Evolutionary conservation across 208 protist species (phyloP).

Genomic region (Naegleria gruberi): DNA sequence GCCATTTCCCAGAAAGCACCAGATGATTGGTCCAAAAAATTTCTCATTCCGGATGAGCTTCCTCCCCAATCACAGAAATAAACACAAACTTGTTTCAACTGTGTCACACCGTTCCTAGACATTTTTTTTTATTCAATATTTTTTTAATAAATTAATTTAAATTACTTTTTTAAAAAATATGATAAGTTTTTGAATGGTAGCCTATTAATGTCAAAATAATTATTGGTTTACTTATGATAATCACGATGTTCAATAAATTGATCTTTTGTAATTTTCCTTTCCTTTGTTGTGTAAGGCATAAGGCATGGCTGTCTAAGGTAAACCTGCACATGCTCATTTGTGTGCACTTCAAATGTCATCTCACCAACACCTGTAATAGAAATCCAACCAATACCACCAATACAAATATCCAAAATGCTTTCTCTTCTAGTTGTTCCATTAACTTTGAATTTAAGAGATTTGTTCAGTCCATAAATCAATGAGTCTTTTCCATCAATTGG

Average conservation of each 20-base stretch:
- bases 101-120: neutral
- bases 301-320: neutral
- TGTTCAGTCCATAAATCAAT: neutral
- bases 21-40: neutral
- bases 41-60: neutral
- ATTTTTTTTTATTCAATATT: no score
- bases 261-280: neutral
- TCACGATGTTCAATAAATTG: neutral
- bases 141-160: no score
- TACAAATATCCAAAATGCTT: neutral
- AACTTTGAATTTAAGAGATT: neutral
- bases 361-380: constrained; percentile 13
- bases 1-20: neutral
- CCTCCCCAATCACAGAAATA: neutral
- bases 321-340: neutral
- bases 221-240: neutral
- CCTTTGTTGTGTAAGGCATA: neutral
- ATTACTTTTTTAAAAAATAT: no score
- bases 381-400: constrained; percentile 17
- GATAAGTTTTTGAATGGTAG: no score
- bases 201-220: no score
- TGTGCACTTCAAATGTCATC: neutral
- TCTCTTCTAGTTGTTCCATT: neutral
- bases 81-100: neutral
- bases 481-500: neutral